Evolutionary conservation across 2,329 filamentous ascomycete species (phyloP).

Genomic region (Fusarium sp.): DNA sequence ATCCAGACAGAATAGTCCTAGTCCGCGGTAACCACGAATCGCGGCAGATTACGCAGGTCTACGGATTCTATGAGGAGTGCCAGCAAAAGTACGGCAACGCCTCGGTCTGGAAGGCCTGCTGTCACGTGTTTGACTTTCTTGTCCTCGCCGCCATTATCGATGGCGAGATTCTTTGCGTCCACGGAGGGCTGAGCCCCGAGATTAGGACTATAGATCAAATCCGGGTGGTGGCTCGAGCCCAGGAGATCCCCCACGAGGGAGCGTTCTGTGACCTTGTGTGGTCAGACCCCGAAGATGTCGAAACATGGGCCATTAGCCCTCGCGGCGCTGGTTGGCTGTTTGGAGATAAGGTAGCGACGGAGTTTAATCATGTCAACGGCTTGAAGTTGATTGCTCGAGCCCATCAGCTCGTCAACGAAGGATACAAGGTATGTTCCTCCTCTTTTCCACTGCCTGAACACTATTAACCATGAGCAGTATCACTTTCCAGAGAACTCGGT

Average conservation of each 20-base stretch:
- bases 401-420: conserved; percentile 98
- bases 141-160: conserved; percentile 97
- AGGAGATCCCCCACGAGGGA: conserved; percentile 97
- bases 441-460: neutral
- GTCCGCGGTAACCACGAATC: conserved; percentile 99
- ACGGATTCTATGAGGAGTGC: conserved; percentile 99
- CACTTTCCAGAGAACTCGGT: conserved; percentile 96
- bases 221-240: conserved; percentile 95
- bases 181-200: conserved; percentile 86
- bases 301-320: conserved; percentile 94
- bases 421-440: conserved; percentile 76
- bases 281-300: conserved; percentile 96
- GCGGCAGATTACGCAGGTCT: conserved; percentile 96
- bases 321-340: conserved; percentile 98
- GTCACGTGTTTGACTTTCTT: conserved; percentile 98
- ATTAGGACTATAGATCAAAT: conserved; percentile 99
- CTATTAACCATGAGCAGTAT: conserved; percentile 63
- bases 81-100: conserved; percentile 98
- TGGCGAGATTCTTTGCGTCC: conserved; percentile 97
- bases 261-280: conserved; percentile 98
- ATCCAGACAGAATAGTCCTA: conserved; percentile 92
- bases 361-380: conserved; percentile 96
- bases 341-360: conserved; percentile 94
- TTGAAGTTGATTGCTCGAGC: conserved; percentile 95
- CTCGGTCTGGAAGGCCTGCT: conserved; percentile 99